phyloP scores from a whole-genome alignment of 345 rosid species.

The Gossypium australe region DNA sequence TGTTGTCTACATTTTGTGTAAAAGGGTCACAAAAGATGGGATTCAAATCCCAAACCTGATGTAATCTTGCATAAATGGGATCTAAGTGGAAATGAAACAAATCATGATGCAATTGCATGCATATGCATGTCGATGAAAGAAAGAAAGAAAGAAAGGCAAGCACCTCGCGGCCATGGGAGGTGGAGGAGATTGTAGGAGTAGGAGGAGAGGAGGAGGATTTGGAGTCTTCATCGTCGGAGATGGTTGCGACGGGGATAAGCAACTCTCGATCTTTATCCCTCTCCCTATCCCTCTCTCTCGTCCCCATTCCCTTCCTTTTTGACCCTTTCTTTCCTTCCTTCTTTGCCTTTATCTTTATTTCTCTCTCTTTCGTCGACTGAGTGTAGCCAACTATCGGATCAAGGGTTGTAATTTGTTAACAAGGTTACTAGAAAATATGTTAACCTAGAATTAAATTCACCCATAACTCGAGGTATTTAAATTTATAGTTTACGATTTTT shows the following conservation, averaged over 20 bases:
- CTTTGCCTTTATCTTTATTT: background rate
- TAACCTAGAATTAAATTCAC: background rate
- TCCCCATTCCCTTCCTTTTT: constrained; percentile 7
- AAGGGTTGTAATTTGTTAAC: background rate
- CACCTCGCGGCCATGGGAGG: constrained; percentile 56
- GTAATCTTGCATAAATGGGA: background rate
- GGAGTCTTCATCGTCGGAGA: constrained; percentile 21
- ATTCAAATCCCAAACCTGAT: background rate
- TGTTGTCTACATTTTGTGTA: background rate
- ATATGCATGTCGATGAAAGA: background rate
- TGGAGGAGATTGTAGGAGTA: constrained; percentile 4
- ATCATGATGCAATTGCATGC: background rate
- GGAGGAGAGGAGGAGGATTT: constrained; percentile 21
- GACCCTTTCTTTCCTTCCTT: background rate
- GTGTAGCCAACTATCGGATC: background rate
- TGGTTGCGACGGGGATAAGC: constrained; percentile 38
- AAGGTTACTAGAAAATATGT: background rate
- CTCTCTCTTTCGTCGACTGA: background rate
- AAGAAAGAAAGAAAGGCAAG: background rate
- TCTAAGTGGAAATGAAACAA: background rate
- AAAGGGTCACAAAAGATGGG: background rate
- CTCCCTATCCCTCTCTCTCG: constrained; percentile 32
- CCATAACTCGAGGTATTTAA: background rate
- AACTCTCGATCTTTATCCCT: constrained; percentile 39
- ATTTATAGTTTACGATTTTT: background rate